Evolutionary conservation across 208 protist genomes (phyloP), one percentile per base, ranked within the genome.

Genomic region (Leishmania arabica): DNA sequence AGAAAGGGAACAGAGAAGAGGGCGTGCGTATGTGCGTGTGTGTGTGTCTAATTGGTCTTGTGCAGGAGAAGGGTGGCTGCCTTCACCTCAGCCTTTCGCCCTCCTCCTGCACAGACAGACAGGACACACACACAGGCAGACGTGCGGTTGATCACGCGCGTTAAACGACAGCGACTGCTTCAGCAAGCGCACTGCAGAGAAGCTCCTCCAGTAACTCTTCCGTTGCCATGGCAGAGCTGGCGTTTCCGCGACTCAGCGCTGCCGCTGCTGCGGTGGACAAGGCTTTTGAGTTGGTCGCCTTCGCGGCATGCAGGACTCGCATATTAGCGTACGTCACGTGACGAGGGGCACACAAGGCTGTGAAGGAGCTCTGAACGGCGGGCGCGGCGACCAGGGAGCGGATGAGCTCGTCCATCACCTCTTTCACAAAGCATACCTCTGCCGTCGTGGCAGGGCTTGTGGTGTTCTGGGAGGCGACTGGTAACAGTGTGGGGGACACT

Each of bases 371-470:
- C 51, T 86, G 84, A 60, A 96, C 90, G 31, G 65, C 79, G 7
- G 91, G 87, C 7, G 86, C 80, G 31, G 84, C 86, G 40, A 97
- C 88, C 17, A 95, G 82, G n/a, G 79, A 74, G 70, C 91, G 91
- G 72, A 97, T 60, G 66, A 96, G 77, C 75, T 94, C 90, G 31
- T 95, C 92, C 82, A 96, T 69, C 21, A 95, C 78, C 45, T 83
- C 75, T 34, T 79, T 62, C 76, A 89, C 86, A 17, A 92, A 82
- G 7, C 56, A 40, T 2, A 80, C 51, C 34, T 93, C 88, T 1
- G 84, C 60, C 65, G 64, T 6, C 17, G 62, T 24, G 19, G 53
- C 72, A 37, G 47, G 62, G 27, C 19, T 40, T n/a, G 60, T n/a
- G n/a, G 62, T 54, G 58, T 15, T 40, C 45, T n/a, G 64, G 34